Conservation (phyloP, 441 rosid genomes). For the Dalechampia spathulata region DNA sequence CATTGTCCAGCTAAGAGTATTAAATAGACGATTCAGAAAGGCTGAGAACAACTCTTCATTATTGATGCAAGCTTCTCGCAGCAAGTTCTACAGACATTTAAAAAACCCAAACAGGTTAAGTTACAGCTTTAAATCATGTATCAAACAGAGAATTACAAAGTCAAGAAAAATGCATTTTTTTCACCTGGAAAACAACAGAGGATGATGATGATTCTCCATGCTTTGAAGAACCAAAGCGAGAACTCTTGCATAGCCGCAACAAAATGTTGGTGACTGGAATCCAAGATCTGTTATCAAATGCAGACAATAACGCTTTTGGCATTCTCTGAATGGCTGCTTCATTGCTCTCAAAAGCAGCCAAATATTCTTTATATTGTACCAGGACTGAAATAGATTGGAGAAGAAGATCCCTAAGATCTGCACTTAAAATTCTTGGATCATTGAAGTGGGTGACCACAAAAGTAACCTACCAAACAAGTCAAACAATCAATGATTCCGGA, state of each 20-base stretch:
- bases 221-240: constrained; percentile 75
- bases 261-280: constrained; percentile 90
- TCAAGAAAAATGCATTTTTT: constrained; percentile 10
- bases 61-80: constrained; percentile 71
- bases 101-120: constrained; percentile 7
- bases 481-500: constrained; percentile 3
- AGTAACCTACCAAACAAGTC: constrained; percentile 56
- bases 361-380: constrained; percentile 83
- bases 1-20: constrained; percentile 98
- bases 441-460: constrained; percentile 88
- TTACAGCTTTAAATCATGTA: constrained; percentile 3
- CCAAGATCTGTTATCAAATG: constrained; percentile 98
- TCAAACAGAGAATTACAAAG: background rate
- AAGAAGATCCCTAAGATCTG: constrained; percentile 89
- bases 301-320: constrained; percentile 74
- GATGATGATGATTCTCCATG: constrained; percentile 86
- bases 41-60: constrained; percentile 74
- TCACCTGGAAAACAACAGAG: constrained; percentile 81
- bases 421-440: constrained; percentile 82
- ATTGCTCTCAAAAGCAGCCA: constrained; percentile 83
- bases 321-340: constrained; percentile 70
- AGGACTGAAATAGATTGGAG: constrained; percentile 94
- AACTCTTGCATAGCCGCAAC: constrained; percentile 81
- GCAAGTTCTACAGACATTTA: constrained; percentile 44
- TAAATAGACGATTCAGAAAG: constrained; percentile 87